A percentile compares a stretch with the other conserved stretches of the same genome.
phyloP scores from a whole-genome alignment of 202 grass and related monocot species.

The Eragrostis tef region DNA sequence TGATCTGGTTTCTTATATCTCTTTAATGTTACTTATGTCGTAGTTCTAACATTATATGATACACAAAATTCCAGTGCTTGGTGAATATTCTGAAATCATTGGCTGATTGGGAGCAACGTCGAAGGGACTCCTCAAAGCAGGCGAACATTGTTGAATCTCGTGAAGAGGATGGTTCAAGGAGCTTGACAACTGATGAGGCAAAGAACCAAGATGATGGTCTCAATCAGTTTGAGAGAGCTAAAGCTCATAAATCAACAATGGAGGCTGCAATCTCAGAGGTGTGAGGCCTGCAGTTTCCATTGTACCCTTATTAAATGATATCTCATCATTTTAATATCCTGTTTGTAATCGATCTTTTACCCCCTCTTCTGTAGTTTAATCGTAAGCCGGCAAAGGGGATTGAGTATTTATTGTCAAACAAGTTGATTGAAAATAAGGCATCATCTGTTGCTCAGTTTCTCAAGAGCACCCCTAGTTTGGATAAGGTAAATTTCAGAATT shows the following conservation, averaged over 20 bases:
- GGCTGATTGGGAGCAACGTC: conserved; percentile 92
- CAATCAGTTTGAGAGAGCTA: conserved; percentile 98
- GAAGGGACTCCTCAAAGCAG: conserved; percentile 70
- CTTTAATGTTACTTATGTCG: conserved; percentile 38
- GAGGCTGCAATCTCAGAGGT: conserved; percentile 93
- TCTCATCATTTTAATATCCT: conserved; percentile 33
- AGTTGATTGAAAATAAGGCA: conserved; percentile 85
- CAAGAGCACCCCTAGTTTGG: conserved; percentile 85
- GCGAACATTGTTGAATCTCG: conserved; percentile 52
- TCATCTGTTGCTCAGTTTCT: conserved; percentile 83
- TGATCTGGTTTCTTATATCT: conserved; percentile 32
- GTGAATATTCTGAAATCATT: conserved; percentile 97
- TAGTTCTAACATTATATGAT: conserved; percentile 37
- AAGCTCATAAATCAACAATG: conserved; percentile 99
- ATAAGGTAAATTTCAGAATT: conserved; percentile 68
- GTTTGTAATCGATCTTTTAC: conserved; percentile 22
- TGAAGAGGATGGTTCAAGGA: conserved; percentile 69
- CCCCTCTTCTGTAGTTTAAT: conserved; percentile 73
- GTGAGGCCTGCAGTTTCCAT: conserved; percentile 40
- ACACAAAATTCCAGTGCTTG: conserved; percentile 66
- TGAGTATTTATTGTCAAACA: conserved; percentile 89
- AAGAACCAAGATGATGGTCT: conserved; percentile 75
- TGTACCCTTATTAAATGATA: conserved; percentile 25
- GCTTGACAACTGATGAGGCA: conserved; percentile 61
- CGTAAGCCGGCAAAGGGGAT: conserved; percentile 90